These are phyloP conservation scores for Yamadazyma sp. DNA, from an alignment of 805 yeast genomes.

Conservation along the genomic window DNA sequence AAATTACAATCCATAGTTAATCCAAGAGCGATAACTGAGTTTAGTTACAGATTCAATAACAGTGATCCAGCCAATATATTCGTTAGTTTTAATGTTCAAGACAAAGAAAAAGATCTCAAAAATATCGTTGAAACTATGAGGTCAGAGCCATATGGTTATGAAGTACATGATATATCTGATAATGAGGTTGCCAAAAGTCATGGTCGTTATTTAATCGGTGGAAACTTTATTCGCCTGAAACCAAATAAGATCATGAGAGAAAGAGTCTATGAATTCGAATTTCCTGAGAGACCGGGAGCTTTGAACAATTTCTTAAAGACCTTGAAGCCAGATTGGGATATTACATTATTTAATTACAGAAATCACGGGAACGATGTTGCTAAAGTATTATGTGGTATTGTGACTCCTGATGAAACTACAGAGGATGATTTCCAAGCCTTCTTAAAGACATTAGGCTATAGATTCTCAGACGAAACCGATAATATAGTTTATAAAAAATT, in stretches of 20 bases:
- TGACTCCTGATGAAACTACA: slow-evolving; percentile 68
- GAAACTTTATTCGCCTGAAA: slow-evolving; percentile 39
- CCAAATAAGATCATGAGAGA: slow-evolving; percentile 61
- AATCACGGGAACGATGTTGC: slow-evolving; percentile 96
- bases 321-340: slow-evolving; percentile 80
- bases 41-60: slow-evolving; percentile 75
- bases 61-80: slow-evolving; percentile 68
- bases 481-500: slow-evolving; percentile 84
- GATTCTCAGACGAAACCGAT: slow-evolving; percentile 75
- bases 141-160: slow-evolving; percentile 57
- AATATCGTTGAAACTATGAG: slow-evolving; percentile 59
- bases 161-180: slow-evolving; percentile 79
- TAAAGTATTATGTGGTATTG: slow-evolving; percentile 85
- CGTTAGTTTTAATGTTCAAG: slow-evolving; percentile 80
- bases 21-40: slow-evolving; percentile 92
- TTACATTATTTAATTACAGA: slow-evolving; percentile 93
- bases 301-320: slow-evolving; percentile 72
- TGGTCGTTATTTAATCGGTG: slow-evolving; percentile 95
- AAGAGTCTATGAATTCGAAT: slow-evolving; percentile 78
- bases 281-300: slow-evolving; percentile 98
- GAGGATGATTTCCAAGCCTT: slow-evolving; percentile 63
- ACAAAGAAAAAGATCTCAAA: slow-evolving; percentile 69
- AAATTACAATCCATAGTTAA: slow-evolving; percentile 71
- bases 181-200: slow-evolving; percentile 96
- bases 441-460: slow-evolving; percentile 70